Conservation (phyloP, 805 yeast species). For the Candida broadrunensis region DNA sequence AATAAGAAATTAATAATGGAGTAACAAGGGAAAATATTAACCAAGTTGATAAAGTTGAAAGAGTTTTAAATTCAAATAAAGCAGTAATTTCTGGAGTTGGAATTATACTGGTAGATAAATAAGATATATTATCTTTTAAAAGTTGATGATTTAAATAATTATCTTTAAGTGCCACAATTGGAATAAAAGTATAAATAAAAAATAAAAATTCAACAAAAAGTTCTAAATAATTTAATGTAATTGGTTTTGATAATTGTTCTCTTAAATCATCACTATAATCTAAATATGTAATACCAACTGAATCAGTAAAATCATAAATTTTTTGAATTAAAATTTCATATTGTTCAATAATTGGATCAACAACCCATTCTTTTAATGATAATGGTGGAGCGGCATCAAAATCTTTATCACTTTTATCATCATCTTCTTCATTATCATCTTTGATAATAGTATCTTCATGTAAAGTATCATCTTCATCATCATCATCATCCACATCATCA, state of each 20-base stretch:
- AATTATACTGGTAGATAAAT: conserved; percentile 15
- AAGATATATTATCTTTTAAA: conserved; percentile 29
- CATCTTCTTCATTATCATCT: conserved; percentile 24
- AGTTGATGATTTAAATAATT: conserved; percentile 34
- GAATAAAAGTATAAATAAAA: conserved; percentile 32
- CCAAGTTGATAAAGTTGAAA: conserved; percentile 41
- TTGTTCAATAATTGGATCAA: conserved; percentile 34
- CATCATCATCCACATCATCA: conserved; percentile 12
- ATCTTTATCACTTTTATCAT: conserved; percentile 33
- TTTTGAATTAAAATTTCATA: conserved; percentile 22
- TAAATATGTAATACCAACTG: conserved; percentile 30
- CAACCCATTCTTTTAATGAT: conserved; percentile 32
- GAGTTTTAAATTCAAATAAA: conserved; percentile 24
- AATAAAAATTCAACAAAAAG: conserved; percentile 23
- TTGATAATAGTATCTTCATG: conserved; percentile 17
- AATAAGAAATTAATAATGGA: conserved; percentile 47
- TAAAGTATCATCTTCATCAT: conserved; percentile 17
- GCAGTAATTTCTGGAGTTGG: conserved; percentile 36
- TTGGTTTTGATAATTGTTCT: conserved; percentile 34
- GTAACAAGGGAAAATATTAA: conserved; percentile 31
- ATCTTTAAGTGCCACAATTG: conserved; percentile 32
- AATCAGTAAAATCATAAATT: conserved; percentile 30
- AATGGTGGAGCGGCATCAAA: conserved; percentile 38
- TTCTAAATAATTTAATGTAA: conserved; percentile 34
- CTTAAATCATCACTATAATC: conserved; percentile 37